phyloP scores from a whole-genome alignment of 108 stramenopile genomes.

The Nitzschia sp. region DNA sequence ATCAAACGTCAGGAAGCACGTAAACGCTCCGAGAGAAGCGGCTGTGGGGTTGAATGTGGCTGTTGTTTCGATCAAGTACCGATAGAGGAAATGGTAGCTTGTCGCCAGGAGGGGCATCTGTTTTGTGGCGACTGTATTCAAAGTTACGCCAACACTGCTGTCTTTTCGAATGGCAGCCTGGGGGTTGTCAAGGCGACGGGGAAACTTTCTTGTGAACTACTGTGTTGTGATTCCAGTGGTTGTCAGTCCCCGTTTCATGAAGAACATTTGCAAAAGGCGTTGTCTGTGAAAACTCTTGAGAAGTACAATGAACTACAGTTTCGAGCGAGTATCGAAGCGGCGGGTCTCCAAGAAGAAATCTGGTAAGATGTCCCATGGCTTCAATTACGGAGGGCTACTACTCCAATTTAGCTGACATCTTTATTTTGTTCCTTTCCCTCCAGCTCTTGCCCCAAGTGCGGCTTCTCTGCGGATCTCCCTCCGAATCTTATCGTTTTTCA shows the following conservation, averaged over 20 bases:
- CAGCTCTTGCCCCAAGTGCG: conserved; percentile 78
- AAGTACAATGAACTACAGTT: conserved; percentile 82
- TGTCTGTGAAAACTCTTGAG: conserved; percentile 61
- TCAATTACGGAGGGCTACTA: neutral
- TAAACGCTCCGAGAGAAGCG: conserved; percentile 13
- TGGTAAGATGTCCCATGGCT: conserved; percentile 13
- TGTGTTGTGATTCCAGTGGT: conserved; percentile 71
- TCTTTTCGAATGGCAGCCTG: conserved; percentile 72
- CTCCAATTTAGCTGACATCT: neutral
- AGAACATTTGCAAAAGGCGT: conserved; percentile 52
- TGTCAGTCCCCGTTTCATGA: conserved; percentile 71
- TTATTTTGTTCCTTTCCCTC: neutral
- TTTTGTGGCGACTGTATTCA: conserved; percentile 78
- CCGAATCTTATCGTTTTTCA: conserved; percentile 46
- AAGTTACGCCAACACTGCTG: conserved; percentile 63
- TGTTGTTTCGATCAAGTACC: conserved; percentile 76
- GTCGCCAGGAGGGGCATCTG: conserved; percentile 72
- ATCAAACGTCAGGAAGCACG: conserved; percentile 18
- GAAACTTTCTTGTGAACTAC: conserved; percentile 52
- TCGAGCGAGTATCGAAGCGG: conserved; percentile 47
- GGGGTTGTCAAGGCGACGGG: conserved; percentile 48
- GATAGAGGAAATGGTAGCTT: conserved; percentile 79
- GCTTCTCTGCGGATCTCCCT: conserved; percentile 60
- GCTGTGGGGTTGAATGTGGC: conserved; percentile 60
- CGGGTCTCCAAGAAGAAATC: conserved; percentile 43